Percentiles rank a stretch among this genome's conserved stretches.
Evolutionary conservation across 805 yeast species (phyloP).

Genomic region (Ogataea pignaliae): DNA sequence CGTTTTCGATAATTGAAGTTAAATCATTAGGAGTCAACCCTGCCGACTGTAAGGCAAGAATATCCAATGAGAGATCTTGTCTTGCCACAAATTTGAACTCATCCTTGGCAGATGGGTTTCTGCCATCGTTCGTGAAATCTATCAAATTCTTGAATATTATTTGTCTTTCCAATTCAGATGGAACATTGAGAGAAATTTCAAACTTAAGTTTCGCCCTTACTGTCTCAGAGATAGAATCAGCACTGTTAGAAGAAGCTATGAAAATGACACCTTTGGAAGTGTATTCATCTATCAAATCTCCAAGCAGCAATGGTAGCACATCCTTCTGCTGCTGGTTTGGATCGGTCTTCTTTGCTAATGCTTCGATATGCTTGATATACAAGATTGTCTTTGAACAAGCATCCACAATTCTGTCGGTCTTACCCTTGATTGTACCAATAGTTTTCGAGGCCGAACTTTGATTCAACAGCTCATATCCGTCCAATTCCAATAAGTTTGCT

Average conservation of each 20-base stretch:
- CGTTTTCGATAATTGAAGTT: constrained; percentile 59
- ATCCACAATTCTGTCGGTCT: constrained; percentile 58
- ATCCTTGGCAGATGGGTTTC: constrained; percentile 1
- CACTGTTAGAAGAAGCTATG: constrained; percentile 63
- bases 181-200: constrained; percentile 72
- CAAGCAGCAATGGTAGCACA: constrained; percentile 49
- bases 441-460: constrained; percentile 75
- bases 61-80: constrained; percentile 48
- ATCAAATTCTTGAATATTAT: constrained; percentile 55
- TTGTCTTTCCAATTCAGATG: constrained; percentile 69
- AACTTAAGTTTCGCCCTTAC: constrained; percentile 69
- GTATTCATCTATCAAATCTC: constrained; percentile 53
- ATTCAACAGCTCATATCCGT: constrained; percentile 61
- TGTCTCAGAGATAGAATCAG: constrained; percentile 62
- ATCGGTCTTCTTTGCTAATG: constrained; percentile 61
- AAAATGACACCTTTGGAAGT: constrained; percentile 44
- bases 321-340: constrained; percentile 43
- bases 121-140: constrained; percentile 1
- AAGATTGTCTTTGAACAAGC: constrained; percentile 45
- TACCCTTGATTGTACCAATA: constrained; percentile 71
- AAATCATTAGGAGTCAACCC: constrained; percentile 88
- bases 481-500: constrained; percentile 60
- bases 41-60: constrained; percentile 81
- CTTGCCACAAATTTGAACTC: constrained; percentile 27
- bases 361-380: constrained; percentile 69